A percentile compares a stretch with the other conserved stretches of the same genome.
These are phyloP conservation scores for Phytophthora lateralis DNA, from an alignment of 352 stramenopile species.

Conservation along the genomic window DNA sequence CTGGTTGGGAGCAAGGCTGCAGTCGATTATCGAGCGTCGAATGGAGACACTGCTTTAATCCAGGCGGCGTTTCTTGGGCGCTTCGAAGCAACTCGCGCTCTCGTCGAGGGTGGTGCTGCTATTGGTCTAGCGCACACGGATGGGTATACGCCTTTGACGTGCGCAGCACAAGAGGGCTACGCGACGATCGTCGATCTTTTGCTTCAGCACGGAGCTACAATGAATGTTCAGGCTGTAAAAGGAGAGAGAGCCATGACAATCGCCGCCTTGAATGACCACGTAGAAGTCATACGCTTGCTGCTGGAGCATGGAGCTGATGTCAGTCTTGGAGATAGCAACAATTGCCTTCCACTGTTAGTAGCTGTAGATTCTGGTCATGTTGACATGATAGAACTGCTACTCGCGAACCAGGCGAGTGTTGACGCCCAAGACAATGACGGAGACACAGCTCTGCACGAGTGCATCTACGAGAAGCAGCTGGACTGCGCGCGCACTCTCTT, in stretches of 20 bases:
- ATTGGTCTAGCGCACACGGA: not conserved
- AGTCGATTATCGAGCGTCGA: not conserved
- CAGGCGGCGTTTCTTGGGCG: conserved; percentile 2
- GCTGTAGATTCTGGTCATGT: not conserved
- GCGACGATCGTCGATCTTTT: conserved; percentile 1
- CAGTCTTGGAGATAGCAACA: not conserved
- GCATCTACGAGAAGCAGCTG: not conserved
- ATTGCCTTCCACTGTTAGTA: not conserved
- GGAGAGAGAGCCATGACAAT: not conserved
- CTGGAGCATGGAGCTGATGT: not conserved
- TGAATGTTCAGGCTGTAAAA: not conserved
- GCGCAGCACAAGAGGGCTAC: conserved; percentile 10
- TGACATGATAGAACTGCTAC: not conserved
- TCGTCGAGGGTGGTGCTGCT: not conserved
- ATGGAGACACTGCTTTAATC: conserved; percentile 4
- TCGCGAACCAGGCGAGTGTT: not conserved
- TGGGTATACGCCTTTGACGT: conserved; percentile 5
- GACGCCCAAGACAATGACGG: conserved; percentile 8
- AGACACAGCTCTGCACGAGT: conserved; percentile 1
- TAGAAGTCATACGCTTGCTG: conserved; percentile 5
- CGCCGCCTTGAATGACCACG: not conserved
- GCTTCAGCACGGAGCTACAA: not conserved
- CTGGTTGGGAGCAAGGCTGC: conserved; percentile 1
- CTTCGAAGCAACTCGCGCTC: not conserved
- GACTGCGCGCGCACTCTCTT: not conserved